Evolutionary conservation across 2,329 filamentous ascomycete genomes (phyloP), one percentile per base, ranked within the genome.

Genomic region (Ceratocystis eucalypticola): DNA sequence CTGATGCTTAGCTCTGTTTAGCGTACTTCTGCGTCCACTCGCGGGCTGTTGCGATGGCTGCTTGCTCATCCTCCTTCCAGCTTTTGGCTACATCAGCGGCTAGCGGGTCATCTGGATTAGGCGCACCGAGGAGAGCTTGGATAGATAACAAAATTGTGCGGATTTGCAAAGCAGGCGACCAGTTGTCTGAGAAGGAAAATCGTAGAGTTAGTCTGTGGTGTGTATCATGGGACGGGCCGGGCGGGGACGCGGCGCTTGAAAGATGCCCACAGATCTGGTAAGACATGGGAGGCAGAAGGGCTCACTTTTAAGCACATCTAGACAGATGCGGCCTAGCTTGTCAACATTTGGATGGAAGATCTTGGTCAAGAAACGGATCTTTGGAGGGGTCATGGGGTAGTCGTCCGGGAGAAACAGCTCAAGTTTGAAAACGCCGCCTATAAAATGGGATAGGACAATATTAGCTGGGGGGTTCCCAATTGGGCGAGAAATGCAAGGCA

Each of bases 261-360:
- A 25, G 20, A 12, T 28, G 48, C 3, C 12, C 41, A 48, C 30
- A 8, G 8, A 4, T 63, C 10, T 41, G 37, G 8, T 10, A 20
- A 30, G 41, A 48, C 41, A 30, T n/a, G 7, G 25, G 46, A 50
- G n/a, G 22, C n/a, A 50, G 22, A 44, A 25, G 17, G 28, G 71
- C 84, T 71, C 80, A 96, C 94, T 96, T 81, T 99, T 99, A 67
- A 99, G 79, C 44, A 99, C 94, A 75, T 99, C 94, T 62, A 99
- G 80, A 75, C 95, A 99, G 77, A 99, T 99, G 68, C 94, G 88
- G 68, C 94, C 94, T 1, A 99, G 85, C 77, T 95, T 95, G 76
- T 99, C 94, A 71, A 99, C 96, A 76, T 99, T 99, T 64, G 94
- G 94, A 76, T 99, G 95, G 78, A 97, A 99, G 76, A 99, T 97